Percentiles rank a stretch among this genome's conserved stretches.
Evolutionary conservation across 305 asterid genomes (phyloP).

Genomic region (Fraxinus paxiana): DNA sequence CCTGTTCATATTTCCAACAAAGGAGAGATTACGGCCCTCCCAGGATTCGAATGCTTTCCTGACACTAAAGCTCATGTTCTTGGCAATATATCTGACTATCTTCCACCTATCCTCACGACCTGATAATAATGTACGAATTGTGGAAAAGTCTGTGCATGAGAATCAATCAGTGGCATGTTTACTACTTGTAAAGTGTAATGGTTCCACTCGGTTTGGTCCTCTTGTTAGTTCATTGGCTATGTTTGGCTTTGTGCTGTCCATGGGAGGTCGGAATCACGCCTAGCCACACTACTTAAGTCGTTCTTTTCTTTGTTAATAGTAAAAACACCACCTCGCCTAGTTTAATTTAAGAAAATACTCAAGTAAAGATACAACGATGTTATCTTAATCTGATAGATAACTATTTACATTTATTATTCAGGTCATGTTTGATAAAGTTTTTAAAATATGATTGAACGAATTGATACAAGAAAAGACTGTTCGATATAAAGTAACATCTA

Average conservation of each 20-base stretch:
- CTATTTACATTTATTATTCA: neutral
- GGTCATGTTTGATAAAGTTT: neutral
- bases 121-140: conserved; percentile 1
- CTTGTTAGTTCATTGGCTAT: neutral
- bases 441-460: neutral
- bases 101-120: conserved; percentile 47
- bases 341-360: neutral
- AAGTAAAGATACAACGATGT: neutral
- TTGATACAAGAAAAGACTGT: neutral
- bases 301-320: neutral
- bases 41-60: conserved; percentile 39
- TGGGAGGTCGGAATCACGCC: neutral
- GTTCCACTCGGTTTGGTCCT: neutral
- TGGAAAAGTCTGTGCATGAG: neutral
- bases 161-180: neutral
- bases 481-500: neutral
- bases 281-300: neutral
- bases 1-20: conserved; percentile 32
- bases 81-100: conserved; percentile 27
- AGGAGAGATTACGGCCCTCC: conserved; percentile 30
- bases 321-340: neutral
- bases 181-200: neutral
- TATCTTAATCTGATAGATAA: neutral
- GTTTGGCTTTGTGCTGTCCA: neutral
- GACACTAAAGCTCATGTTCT: conserved; percentile 46